phyloP scores from a whole-genome alignment of 768 basidiomycete species.

The Sarcodon aspratus region DNA sequence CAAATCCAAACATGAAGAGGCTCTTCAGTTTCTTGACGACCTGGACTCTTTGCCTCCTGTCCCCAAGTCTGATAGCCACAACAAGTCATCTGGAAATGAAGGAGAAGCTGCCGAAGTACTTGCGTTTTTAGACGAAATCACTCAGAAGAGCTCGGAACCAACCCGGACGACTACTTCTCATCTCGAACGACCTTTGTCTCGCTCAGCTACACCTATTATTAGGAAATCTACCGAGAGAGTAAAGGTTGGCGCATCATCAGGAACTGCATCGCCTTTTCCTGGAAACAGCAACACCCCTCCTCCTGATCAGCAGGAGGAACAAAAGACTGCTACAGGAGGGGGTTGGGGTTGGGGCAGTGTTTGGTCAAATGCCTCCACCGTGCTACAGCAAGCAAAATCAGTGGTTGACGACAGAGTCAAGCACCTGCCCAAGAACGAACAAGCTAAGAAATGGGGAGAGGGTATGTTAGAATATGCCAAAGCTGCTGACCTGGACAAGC shows the following conservation, averaged over 20 bases:
- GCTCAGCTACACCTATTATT: conserved; percentile 59
- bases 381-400: conserved; percentile 75
- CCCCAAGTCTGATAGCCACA: conserved; percentile 11
- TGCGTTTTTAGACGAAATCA: conserved; percentile 91
- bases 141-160: conserved; percentile 79
- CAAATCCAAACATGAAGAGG: conserved; percentile 81
- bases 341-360: conserved; percentile 43
- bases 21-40: conserved; percentile 87
- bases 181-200: conserved; percentile 45
- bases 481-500: conserved; percentile 76
- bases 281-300: conserved; percentile 13
- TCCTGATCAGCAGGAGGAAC: conserved; percentile 7
- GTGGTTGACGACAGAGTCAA: conserved; percentile 94
- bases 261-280: conserved; percentile 11
- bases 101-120: conserved; percentile 75
- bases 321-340: conserved; percentile 16
- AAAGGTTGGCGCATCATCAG: conserved; percentile 36
- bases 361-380: conserved; percentile 82
- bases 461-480: conserved; percentile 83
- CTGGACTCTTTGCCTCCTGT: conserved; percentile 61
- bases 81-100: conserved; percentile 14
- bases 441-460: conserved; percentile 82
- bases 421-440: conserved; percentile 74
- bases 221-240: conserved; percentile 73
- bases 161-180: conserved; percentile 47